A percentile compares a stretch with the other conserved stretches of the same genome.
These are phyloP conservation scores for Xylaria telfairii DNA, from an alignment of 495 filamentous ascomycete genomes.

Conservation along the genomic window DNA sequence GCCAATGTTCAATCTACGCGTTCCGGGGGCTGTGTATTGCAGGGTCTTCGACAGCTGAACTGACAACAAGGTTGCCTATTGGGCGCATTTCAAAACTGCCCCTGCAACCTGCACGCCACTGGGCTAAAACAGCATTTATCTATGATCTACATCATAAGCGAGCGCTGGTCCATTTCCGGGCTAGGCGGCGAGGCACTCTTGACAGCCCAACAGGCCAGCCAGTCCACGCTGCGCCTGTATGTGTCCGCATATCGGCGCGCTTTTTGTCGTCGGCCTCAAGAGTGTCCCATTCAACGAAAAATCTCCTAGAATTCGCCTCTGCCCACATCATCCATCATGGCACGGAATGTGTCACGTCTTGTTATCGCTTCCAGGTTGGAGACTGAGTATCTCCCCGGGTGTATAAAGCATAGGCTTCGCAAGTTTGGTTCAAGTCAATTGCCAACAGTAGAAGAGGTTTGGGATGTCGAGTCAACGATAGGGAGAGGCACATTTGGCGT, in stretches of 20 bases:
- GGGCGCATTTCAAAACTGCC: constrained; percentile 7
- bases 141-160: background rate
- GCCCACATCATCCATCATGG: background rate
- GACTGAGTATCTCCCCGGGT: constrained; percentile 6
- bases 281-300: background rate
- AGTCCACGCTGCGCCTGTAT: constrained; percentile 33
- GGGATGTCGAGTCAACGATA: constrained; percentile 10
- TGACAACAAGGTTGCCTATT: background rate
- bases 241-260: background rate
- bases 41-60: constrained; percentile 5
- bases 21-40: constrained; percentile 10
- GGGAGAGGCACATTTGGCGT: constrained; percentile 12
- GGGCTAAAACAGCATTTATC: background rate
- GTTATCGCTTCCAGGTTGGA: constrained; percentile 7
- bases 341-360: background rate
- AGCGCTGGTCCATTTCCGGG: background rate
- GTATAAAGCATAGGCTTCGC: background rate
- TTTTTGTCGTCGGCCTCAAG: background rate
- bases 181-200: background rate
- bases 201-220: background rate
- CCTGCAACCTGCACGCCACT: constrained; percentile 2
- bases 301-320: background rate
- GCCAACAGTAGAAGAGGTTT: background rate
- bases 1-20: background rate
- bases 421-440: background rate